Evolutionary conservation across 768 basidiomycete genomes (phyloP).

Genomic region (Leccinum rimulosum): DNA sequence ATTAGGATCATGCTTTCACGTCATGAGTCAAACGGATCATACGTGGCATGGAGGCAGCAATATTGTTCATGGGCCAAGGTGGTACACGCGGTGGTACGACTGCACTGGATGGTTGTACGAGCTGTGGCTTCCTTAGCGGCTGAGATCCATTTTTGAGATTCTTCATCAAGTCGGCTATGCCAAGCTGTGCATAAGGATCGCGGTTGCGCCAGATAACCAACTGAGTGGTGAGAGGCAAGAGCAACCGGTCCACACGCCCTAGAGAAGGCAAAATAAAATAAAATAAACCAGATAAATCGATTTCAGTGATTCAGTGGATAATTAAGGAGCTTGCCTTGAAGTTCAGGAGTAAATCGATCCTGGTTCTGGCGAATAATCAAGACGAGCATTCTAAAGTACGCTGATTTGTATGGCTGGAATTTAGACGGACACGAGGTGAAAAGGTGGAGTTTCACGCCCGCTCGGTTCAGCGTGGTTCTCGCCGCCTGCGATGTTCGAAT

Average conservation of each 20-base stretch:
- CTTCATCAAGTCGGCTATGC: conserved; percentile 33
- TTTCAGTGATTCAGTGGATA: neutral
- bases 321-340: conserved; percentile 24
- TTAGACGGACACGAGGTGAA: conserved; percentile 45
- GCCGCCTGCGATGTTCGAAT: conserved; percentile 37
- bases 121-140: conserved; percentile 17
- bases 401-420: conserved; percentile 42
- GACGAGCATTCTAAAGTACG: conserved; percentile 48
- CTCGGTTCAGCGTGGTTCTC: conserved; percentile 42
- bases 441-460: conserved; percentile 42
- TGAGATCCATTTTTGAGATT: conserved; percentile 12
- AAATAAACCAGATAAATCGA: conserved; percentile 1
- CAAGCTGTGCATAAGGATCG: conserved; percentile 34
- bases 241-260: conserved; percentile 34
- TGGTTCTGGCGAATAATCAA: conserved; percentile 38
- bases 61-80: conserved; percentile 25
- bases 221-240: conserved; percentile 33
- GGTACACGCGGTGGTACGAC: conserved; percentile 14
- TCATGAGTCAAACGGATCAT: conserved; percentile 9
- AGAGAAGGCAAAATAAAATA: neutral
- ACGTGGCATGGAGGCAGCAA: conserved; percentile 39
- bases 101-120: conserved; percentile 14
- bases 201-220: conserved; percentile 28
- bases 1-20: conserved; percentile 5
- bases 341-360: conserved; percentile 22